Base-by-base conservation (phyloP, 208 protist species). In the Tritrichomonas musculus region DNA sequence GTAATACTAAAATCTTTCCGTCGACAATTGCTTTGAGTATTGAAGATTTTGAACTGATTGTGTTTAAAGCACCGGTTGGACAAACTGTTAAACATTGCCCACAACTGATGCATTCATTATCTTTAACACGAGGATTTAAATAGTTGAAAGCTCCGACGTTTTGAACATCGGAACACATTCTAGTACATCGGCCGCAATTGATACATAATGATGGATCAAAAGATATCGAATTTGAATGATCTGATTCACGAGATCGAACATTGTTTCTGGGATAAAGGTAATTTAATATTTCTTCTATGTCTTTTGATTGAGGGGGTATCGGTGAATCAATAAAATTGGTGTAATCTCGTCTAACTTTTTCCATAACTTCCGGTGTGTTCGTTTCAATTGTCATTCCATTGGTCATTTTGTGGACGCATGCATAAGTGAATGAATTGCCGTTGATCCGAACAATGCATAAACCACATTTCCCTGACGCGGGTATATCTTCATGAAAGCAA, bases 1-100 rank as follows among this genome's bases (percentile, higher is more conserved):
- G 93, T 22, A 84, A 93, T 36, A 96, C 92, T 49, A 92, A 75
- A 41, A 92, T 93, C 50, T 82, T 82, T n/a, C 73, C 73, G 20
- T 14, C 73, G 17, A 72, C 94, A 36, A 95, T 94, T 55, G 93
- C 93, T 25, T 50, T 53, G 0, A 82, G 25, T 8, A 95, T 64
- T 0, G 39, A 3, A 3, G 94, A 75, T 36, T 94, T 41, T 44
- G 94, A 47, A 11, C 88, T 47, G 2, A 93, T 84, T 73, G 75
- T 92, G 0, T 30, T 30, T 57, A 96, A 92, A 8, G 95, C 93
- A 11, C 92, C 94, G n/a, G 94, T 93, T 5, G 95, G 95, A 92
- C 96, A 96, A 25, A 95, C 77, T 0, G 60, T 53, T 17, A 94
- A 84, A 93, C 96, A 96, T 33, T 95, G 94, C 17, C 96, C 96